Conservation (phyloP, 2,329 filamentous ascomycete species). For the Colletotrichum scovillei region DNA sequence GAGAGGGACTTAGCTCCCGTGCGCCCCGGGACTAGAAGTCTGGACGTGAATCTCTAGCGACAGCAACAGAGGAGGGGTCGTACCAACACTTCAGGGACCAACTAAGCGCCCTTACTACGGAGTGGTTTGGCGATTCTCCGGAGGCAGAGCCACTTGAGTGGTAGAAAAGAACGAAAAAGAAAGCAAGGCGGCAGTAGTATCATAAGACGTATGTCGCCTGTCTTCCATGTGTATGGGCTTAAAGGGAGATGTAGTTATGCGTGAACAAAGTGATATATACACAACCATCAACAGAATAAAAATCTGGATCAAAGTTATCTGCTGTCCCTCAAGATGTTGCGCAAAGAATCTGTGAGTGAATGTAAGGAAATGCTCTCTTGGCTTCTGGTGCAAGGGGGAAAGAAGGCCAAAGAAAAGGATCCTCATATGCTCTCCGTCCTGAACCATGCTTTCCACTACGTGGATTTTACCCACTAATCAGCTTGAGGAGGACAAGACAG, state of each 20-base stretch:
- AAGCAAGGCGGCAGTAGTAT: background rate
- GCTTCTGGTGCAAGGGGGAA: background rate
- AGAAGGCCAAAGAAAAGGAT: no score
- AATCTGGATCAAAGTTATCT: background rate
- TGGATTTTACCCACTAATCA: background rate
- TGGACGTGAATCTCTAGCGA: background rate
- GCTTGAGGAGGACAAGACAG: background rate
- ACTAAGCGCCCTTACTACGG: background rate
- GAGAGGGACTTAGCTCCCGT: slow-evolving; percentile 60
- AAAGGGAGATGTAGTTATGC: background rate
- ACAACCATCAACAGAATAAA: background rate
- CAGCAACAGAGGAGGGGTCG: background rate
- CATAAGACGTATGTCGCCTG: background rate
- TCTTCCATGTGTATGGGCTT: background rate
- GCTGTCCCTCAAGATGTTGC: background rate
- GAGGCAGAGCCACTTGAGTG: slow-evolving; percentile 5
- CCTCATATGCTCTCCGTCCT: no score
- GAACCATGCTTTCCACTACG: no score
- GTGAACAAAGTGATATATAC: background rate
- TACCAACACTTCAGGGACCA: slow-evolving; percentile 4
- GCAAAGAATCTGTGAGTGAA: background rate
- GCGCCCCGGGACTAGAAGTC: slow-evolving; percentile 28
- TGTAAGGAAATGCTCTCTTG: background rate
- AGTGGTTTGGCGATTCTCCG: slow-evolving; percentile 11
- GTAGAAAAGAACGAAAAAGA: background rate